These are phyloP conservation scores for Zymoseptoria ardabiliae DNA, from an alignment of 2,329 filamentous ascomycete genomes.

Conservation along the genomic window DNA sequence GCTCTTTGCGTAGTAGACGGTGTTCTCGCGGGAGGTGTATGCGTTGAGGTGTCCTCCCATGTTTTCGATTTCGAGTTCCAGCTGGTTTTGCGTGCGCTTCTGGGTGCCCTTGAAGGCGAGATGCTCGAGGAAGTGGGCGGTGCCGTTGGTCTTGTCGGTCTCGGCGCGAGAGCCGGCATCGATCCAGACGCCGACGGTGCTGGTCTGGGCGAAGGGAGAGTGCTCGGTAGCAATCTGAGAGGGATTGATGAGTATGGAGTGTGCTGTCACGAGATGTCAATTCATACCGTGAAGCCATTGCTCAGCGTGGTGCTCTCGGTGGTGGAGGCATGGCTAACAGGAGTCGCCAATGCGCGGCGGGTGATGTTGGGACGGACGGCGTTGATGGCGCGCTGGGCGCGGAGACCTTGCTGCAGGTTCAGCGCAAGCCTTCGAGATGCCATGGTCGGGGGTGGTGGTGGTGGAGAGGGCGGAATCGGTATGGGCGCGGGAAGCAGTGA, in stretches of 20 bases:
- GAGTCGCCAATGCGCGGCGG: slow-evolving; percentile 77
- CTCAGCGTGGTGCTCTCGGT: slow-evolving; percentile 93
- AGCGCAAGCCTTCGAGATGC: slow-evolving; percentile 95
- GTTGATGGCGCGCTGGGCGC: slow-evolving; percentile 77
- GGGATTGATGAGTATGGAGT: not conserved
- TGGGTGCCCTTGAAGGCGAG: slow-evolving; percentile 99
- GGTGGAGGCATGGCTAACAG: slow-evolving; percentile 65
- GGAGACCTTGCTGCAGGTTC: slow-evolving; percentile 84
- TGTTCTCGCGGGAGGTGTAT: slow-evolving; percentile 99
- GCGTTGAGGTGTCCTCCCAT: slow-evolving; percentile 99
- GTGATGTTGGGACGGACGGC: slow-evolving; percentile 56
- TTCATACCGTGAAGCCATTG: slow-evolving; percentile 87
- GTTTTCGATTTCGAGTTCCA: slow-evolving; percentile 99
- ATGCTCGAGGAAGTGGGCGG: slow-evolving; percentile 98
- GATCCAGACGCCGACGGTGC: slow-evolving; percentile 98
- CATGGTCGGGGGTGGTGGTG: slow-evolving; percentile 51
- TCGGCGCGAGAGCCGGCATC: slow-evolving; percentile 97
- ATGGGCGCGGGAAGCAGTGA: not conserved
- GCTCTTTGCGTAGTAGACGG: slow-evolving; percentile 98
- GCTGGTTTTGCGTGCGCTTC: slow-evolving; percentile 90
- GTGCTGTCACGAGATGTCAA: slow-evolving; percentile 3
- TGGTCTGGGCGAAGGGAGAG: slow-evolving; percentile 96
- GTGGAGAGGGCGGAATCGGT: slow-evolving; percentile 12
- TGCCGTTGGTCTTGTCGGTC: slow-evolving; percentile 97
- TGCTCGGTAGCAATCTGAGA: slow-evolving; percentile 93